Evolutionary conservation across 306 rosid species (phyloP).

Genomic region (Prinsepia uniflora): DNA sequence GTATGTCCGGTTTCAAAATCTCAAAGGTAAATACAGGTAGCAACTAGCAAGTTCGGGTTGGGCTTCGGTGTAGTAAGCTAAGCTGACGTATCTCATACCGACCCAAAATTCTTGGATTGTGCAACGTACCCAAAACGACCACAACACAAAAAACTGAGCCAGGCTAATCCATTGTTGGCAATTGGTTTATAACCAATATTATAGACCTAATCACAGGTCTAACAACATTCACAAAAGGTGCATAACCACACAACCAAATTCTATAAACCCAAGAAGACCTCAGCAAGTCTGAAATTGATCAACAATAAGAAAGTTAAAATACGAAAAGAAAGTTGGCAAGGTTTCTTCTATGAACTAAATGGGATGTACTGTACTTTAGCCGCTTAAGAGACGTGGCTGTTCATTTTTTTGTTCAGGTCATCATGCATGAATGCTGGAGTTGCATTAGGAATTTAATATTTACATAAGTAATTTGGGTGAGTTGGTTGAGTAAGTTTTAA

Average conservation of each 20-base stretch:
- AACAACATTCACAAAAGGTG: too few species aligned
- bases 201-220: too few species aligned
- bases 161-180: too few species aligned
- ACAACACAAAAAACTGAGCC: neutral
- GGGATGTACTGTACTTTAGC: too few species aligned
- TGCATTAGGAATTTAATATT: neutral
- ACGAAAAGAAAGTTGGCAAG: too few species aligned
- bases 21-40: neutral
- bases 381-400: neutral
- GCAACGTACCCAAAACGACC: neutral
- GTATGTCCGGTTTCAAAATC: neutral
- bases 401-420: neutral
- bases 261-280: too few species aligned
- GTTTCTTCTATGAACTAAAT: too few species aligned
- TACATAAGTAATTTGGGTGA: too few species aligned
- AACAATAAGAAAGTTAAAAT: too few species aligned
- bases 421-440: neutral
- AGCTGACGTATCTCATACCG: neutral
- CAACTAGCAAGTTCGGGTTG: neutral
- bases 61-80: neutral
- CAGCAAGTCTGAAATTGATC: too few species aligned
- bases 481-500: neutral
- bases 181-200: too few species aligned
- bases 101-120: neutral
- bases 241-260: too few species aligned